phyloP scores from a whole-genome alignment of 2,329 filamentous ascomycete genomes.

The Sarocladium brachiariae region DNA sequence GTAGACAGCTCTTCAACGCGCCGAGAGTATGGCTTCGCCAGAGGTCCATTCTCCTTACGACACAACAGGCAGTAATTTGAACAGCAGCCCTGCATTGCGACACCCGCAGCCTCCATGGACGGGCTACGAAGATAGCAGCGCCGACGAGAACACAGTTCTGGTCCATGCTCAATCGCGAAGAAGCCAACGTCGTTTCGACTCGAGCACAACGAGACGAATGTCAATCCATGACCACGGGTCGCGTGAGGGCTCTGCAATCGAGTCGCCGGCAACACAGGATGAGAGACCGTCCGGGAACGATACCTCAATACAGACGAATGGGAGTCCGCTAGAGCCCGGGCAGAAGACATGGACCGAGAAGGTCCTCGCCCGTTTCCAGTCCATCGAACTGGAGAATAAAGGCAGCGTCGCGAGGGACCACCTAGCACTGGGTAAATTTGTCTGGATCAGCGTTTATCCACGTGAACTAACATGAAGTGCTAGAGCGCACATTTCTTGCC shows the following conservation, averaged over 20 bases:
- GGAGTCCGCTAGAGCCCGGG: constrained; percentile 15
- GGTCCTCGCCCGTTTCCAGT: constrained; percentile 42
- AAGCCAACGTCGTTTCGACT: neutral
- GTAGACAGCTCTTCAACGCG: constrained; percentile 36
- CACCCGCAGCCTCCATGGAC: neutral
- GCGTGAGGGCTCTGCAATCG: neutral
- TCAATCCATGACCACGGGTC: neutral
- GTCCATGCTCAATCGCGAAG: neutral
- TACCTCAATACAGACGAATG: neutral
- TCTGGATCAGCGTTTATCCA: constrained; percentile 10
- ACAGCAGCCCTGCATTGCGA: neutral
- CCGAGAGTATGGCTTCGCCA: constrained; percentile 30
- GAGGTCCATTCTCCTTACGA: constrained; percentile 12
- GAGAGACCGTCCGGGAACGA: neutral
- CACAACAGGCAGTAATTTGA: constrained; percentile 11
- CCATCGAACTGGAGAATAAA: constrained; percentile 77
- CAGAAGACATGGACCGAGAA: constrained; percentile 43
- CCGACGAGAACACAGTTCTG: constrained; percentile 32
- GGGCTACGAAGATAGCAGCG: constrained; percentile 5
- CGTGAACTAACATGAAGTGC: neutral
- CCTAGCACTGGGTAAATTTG: constrained; percentile 61
- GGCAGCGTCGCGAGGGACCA: constrained; percentile 79
- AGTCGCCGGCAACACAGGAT: constrained; percentile 2
- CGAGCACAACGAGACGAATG: neutral
- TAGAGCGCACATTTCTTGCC: constrained; percentile 77